Conservation (phyloP, 495 filamentous ascomycete genomes). For the Penicillium antarcticum region DNA sequence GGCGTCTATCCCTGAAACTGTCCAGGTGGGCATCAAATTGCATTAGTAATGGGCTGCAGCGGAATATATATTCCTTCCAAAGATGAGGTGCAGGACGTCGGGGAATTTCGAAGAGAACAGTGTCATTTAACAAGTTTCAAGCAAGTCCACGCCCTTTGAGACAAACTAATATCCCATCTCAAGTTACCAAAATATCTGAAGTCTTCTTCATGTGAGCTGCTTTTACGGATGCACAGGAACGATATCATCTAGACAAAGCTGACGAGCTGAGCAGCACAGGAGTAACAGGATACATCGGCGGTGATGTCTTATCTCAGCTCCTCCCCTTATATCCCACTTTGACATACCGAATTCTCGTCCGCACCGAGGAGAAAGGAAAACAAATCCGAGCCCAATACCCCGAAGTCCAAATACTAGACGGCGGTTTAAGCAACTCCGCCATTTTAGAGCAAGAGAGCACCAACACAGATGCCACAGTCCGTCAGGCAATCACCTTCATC, state of each 20-base stretch:
- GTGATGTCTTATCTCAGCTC: slow-evolving; percentile 57
- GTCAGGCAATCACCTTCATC: slow-evolving; percentile 51
- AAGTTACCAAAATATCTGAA: slow-evolving; percentile 85
- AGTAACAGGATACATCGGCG: slow-evolving; percentile 64
- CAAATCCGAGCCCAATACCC: slow-evolving; percentile 46
- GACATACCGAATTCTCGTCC: slow-evolving; percentile 57
- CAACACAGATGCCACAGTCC: slow-evolving; percentile 46
- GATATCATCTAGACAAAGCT: slow-evolving; percentile 2
- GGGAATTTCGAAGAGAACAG: too few species aligned
- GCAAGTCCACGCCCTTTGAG: too few species aligned
- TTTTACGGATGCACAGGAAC: slow-evolving; percentile 55
- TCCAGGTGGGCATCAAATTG: too few species aligned
- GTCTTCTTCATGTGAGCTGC: slow-evolving; percentile 8
- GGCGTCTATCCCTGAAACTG: too few species aligned
- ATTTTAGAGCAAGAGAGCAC: slow-evolving; percentile 34
- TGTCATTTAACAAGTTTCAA: too few species aligned
- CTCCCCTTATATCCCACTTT: slow-evolving; percentile 54
- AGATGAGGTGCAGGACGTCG: too few species aligned
- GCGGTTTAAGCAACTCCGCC: slow-evolving; percentile 32
- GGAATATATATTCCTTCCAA: too few species aligned
- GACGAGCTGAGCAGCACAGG: slow-evolving; percentile 27
- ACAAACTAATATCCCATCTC: slow-evolving; percentile 28
- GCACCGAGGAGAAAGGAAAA: slow-evolving; percentile 56
- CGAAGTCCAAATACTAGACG: slow-evolving; percentile 35
- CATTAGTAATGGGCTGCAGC: too few species aligned